Base-by-base conservation (phyloP, 2,329 filamentous ascomycete genomes). In the Neodidymelliopsis sp. region DNA sequence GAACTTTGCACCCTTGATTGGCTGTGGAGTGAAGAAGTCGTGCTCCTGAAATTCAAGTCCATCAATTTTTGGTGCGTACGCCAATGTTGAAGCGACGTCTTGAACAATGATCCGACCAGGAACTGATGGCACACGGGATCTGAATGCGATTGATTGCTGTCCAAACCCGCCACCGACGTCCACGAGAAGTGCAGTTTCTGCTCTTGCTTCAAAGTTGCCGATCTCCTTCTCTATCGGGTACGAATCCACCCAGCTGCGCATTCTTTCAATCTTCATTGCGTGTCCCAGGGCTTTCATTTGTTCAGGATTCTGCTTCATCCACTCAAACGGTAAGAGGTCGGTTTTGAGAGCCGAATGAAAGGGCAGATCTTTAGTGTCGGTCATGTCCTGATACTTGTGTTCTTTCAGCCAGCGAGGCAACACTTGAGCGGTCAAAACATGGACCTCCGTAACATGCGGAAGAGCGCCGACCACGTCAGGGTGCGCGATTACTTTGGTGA, bases 141-240 rank as follows among this genome's bases (percentile, higher is more conserved):
- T 60, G 43, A 69, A 65, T 1, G 52, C 54, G 5, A 51, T 25
- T 1, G 62, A 49, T 31, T 66, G 62, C 22, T 67, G 65, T 0
- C 68, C 67, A 10, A 69, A 68, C 1, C 68, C 66, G n/a, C 68
- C 68, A 2, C 68, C 68, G 2, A 71, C 51, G 16, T 71, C 66
- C 9, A 70, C 65, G 6, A 71, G 43, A 1, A 68, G 24, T 2
- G 60, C 63, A 4, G 62, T 61, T 2, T 60, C 44, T 0, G 42
- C 15, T 1, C 34, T 10, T 6, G 62, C 38, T n/a, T 47, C n/a
- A 25, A 66, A 64, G 9, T 36, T 16, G 0, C 38, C 50, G 10
- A 66, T 40, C 7, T 54, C 54, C 10, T 53, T 28, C 9, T 49
- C 35, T 6, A 66, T 43, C 12, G 62, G 54, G 35, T 65, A 70